These are phyloP conservation scores for Coelastrella sp. DNA, from an alignment of 139 green algal genomes.

Conservation along the genomic window DNA sequence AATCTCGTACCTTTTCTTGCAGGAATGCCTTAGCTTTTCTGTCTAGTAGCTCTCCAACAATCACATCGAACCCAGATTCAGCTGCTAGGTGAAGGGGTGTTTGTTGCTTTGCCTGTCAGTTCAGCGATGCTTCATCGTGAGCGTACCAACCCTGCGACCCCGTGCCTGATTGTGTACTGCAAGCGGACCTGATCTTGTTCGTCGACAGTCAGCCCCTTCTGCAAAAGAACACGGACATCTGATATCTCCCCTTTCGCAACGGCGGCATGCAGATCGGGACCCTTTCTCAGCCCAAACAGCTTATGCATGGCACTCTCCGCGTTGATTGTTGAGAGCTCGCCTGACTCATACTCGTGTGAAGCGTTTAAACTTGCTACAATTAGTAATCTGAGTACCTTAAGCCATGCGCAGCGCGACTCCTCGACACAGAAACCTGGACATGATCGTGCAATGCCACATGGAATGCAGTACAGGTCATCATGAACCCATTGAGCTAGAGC, in stretches of 20 bases:
- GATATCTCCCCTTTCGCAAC: neutral
- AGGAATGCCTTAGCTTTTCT: neutral
- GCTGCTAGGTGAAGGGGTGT: slow-evolving; percentile 26
- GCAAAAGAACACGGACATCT: neutral
- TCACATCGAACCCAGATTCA: slow-evolving; percentile 13
- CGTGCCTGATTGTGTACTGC: neutral
- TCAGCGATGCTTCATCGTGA: no score
- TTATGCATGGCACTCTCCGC: neutral
- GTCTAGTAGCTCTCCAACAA: slow-evolving; percentile 22
- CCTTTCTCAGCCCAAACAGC: neutral
- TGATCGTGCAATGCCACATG: no score
- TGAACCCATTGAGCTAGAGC: no score
- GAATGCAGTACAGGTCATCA: no score
- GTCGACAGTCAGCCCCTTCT: neutral
- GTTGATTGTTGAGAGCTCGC: no score
- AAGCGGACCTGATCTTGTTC: neutral
- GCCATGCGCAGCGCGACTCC: no score
- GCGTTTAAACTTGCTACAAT: no score
- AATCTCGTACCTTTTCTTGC: neutral
- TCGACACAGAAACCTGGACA: no score
- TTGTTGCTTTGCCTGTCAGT: neutral
- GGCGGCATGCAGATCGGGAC: neutral
- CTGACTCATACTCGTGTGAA: no score
- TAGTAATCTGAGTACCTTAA: no score
- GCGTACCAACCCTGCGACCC: neutral